Percentiles rank a stretch among this genome's conserved stretches.
Conservation (phyloP, 768 basidiomycete species). For the Boletus reticuloceps region DNA sequence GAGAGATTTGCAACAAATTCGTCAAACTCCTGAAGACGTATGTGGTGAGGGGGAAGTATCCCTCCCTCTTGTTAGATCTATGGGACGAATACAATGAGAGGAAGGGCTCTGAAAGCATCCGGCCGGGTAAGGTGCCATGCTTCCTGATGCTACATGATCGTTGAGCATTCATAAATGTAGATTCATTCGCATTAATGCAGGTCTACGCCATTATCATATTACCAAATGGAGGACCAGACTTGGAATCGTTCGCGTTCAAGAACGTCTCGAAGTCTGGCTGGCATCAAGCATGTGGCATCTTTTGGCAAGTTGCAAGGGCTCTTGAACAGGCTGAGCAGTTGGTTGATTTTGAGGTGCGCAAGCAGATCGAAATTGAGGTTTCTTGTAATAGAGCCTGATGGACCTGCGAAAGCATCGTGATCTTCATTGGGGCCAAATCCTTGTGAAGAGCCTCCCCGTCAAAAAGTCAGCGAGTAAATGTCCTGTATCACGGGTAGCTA, state of each 20-base stretch:
- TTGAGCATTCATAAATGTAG: constrained; percentile 37
- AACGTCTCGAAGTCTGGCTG: constrained; percentile 61
- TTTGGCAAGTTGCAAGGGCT: constrained; percentile 85
- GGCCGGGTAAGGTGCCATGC: constrained; percentile 63
- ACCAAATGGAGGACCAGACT: constrained; percentile 85
- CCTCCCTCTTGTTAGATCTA: constrained; percentile 66
- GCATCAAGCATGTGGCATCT: constrained; percentile 83
- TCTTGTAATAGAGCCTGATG: constrained; percentile 1
- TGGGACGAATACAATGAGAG: constrained; percentile 83
- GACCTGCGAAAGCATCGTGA: constrained; percentile 78
- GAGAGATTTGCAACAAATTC: constrained; percentile 74
- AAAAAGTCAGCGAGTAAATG: constrained; percentile 34
- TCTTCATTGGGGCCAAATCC: constrained; percentile 97
- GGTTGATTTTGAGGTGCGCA: constrained; percentile 81
- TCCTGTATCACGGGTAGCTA: constrained; percentile 37
- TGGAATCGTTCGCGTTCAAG: constrained; percentile 79
- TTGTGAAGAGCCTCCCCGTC: constrained; percentile 59
- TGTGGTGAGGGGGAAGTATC: constrained; percentile 85
- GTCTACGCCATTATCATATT: constrained; percentile 88
- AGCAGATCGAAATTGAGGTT: not conserved
- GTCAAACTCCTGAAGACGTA: constrained; percentile 79
- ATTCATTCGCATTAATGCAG: constrained; percentile 72
- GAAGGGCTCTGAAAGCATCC: constrained; percentile 80
- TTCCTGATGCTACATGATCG: not conserved
- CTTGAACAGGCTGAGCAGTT: constrained; percentile 78